Evolutionary conservation across 2,329 filamentous ascomycete species (phyloP), one percentile per base, ranked within the genome.

Genomic region (Sclerotiophoma versabilis): DNA sequence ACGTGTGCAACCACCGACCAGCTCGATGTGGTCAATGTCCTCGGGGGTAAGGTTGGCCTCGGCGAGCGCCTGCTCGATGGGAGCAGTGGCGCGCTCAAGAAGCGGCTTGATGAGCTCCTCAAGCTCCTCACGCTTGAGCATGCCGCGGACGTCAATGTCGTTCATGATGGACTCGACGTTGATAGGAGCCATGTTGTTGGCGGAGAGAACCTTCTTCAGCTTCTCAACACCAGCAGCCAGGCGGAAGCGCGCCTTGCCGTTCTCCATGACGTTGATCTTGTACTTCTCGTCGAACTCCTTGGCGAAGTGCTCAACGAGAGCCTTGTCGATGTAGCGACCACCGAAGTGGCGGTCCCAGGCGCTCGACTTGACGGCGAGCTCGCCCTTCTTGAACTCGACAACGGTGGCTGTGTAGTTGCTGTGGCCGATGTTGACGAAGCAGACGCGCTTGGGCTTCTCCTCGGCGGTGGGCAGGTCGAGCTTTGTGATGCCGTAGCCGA

Each of bases 91-190:
- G 64, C 91, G 88, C 67, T 84, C 83, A 29, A 99, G 83, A 46
- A 98, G 83, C 37, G 93, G 92, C 80, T 91, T 86, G 60, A 97
- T 86, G 76, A 99, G 87, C 60, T 89, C 87, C 82, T 99, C 95
- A 53, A 99, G 87, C 75, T 98, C 93, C 73, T 96, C 91, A 61
- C 95, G 90, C 76, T 93, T 97, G 72, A 99, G 84, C 84, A 96
- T 89, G 57, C 89, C 83, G 48, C 86, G 86, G 30, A 96, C 95
- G 75, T 99, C 95, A 58, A 96, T 82, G 75, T 99, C 95, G 78
- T 98, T 96, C 93, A 99, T 98, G 66, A 99, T 83, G 29, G 93
- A 97, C 82, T 99, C 95, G 71, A 99, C 96, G 83, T 93, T 98
- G 77, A 99, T 79, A 43, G 93, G 92, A 15, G 93, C 92, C 73